These are phyloP conservation scores for Cicer pinnatifidum DNA, from an alignment of 306 rosid genomes.

Conservation along the genomic window DNA sequence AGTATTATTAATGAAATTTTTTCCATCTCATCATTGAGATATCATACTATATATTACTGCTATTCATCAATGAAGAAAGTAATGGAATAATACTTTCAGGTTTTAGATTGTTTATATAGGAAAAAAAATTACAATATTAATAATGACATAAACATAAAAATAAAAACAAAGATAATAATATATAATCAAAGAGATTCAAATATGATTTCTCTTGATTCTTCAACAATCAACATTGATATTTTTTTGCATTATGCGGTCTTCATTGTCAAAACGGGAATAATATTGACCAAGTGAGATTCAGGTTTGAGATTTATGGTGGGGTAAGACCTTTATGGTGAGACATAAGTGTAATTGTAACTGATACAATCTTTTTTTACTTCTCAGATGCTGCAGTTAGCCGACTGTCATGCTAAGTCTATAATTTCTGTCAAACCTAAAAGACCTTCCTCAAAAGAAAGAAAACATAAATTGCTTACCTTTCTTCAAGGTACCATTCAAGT, in stretches of 20 bases:
- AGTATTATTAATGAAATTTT: slow-evolving; percentile 12
- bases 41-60: slow-evolving; percentile 5
- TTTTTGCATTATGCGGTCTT: slow-evolving; percentile 25
- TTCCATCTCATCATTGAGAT: slow-evolving; percentile 13
- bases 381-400: slow-evolving; percentile 88
- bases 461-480: slow-evolving; percentile 69
- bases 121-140: no score
- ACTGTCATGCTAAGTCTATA: slow-evolving; percentile 66
- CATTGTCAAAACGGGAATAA: slow-evolving; percentile 19
- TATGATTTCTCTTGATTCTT: no score
- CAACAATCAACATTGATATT: background rate
- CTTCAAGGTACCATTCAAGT: slow-evolving; percentile 63
- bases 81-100: no score
- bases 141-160: no score
- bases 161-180: no score
- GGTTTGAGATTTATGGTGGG: slow-evolving; percentile 25
- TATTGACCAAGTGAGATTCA: slow-evolving; percentile 7
- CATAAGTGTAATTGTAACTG: slow-evolving; percentile 25
- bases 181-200: no score
- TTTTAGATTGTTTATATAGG: no score
- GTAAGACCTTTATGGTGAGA: slow-evolving; percentile 9
- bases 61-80: background rate
- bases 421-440: slow-evolving; percentile 69
- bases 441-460: slow-evolving; percentile 71
- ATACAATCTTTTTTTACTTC: slow-evolving; percentile 43